Evolutionary conservation across 2,329 filamentous ascomycete species (phyloP).

Genomic region (Colletotrichum sp.): DNA sequence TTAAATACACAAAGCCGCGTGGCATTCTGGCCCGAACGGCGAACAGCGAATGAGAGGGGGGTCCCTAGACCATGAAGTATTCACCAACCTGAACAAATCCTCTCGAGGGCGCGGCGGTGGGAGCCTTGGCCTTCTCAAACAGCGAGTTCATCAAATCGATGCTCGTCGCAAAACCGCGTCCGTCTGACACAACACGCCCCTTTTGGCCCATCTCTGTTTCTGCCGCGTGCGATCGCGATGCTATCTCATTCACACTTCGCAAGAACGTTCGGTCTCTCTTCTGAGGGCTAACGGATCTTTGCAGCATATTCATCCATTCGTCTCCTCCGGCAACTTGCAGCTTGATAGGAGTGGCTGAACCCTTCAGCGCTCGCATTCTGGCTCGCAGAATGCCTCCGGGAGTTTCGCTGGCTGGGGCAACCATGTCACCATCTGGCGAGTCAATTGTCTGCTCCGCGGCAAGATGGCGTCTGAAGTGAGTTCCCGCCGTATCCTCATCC

Average conservation of each 20-base stretch:
- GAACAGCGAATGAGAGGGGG: conserved; percentile 7
- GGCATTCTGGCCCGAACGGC: neutral
- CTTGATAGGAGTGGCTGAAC: conserved; percentile 61
- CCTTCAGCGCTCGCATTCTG: conserved; percentile 67
- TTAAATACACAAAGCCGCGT: conserved; percentile 34
- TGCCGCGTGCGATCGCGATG: conserved; percentile 39
- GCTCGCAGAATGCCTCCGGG: conserved; percentile 68
- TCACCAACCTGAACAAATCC: conserved; percentile 90
- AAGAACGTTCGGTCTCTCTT: conserved; percentile 87
- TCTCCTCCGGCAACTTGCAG: conserved; percentile 72
- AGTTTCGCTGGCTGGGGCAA: conserved; percentile 52
- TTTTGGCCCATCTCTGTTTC: conserved; percentile 35
- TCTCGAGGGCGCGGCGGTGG: conserved; percentile 57
- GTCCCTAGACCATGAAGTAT: conserved; percentile 33
- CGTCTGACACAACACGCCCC: conserved; percentile 45
- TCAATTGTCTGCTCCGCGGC: conserved; percentile 71
- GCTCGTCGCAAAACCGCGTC: conserved; percentile 79
- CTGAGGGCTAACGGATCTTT: conserved; percentile 90
- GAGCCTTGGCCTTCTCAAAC: conserved; percentile 75
- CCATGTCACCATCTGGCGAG: conserved; percentile 57
- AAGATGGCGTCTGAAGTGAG: conserved; percentile 74
- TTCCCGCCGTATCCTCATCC: conserved; percentile 78
- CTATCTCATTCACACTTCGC: conserved; percentile 59
- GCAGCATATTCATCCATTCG: conserved; percentile 93
- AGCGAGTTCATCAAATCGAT: conserved; percentile 97